These are phyloP conservation scores for Cryptosporidium andersoni DNA, from an alignment of 169 alveolate species.

Conservation along the genomic window DNA sequence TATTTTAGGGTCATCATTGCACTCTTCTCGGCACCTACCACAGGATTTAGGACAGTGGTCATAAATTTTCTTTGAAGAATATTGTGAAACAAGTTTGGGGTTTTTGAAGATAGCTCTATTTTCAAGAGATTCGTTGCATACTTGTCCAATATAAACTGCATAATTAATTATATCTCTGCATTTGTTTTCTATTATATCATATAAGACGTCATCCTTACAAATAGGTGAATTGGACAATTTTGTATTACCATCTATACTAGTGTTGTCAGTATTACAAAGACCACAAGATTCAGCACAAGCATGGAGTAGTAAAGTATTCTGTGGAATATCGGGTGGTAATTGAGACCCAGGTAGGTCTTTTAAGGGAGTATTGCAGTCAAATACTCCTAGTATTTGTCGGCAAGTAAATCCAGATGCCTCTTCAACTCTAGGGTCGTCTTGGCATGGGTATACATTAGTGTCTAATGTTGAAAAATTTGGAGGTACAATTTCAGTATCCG, in stretches of 20 bases:
- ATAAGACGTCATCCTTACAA: constrained; percentile 41
- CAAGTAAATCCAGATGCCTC: constrained; percentile 46
- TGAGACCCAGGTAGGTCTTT: constrained; percentile 46
- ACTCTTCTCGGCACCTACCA: constrained; percentile 58
- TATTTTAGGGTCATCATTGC: constrained; percentile 42
- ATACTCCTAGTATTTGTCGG: constrained; percentile 32
- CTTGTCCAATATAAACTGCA: constrained; percentile 12
- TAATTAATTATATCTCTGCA: constrained; percentile 54
- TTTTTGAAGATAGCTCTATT: constrained; percentile 22
- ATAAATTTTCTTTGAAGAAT: constrained; percentile 8
- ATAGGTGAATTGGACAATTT: not conserved
- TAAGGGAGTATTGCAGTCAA: constrained; percentile 29
- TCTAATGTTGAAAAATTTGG: constrained; percentile 4
- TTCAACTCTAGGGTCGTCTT: constrained; percentile 48
- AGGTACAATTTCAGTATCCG: too few species aligned
- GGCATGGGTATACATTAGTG: constrained; percentile 10
- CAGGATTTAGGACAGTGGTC: constrained; percentile 65
- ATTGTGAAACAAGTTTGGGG: not conserved
- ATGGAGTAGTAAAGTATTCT: constrained; percentile 22
- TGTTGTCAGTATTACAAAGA: constrained; percentile 4
- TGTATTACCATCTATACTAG: not conserved
- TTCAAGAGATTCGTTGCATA: constrained; percentile 36
- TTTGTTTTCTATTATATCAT: constrained; percentile 7
- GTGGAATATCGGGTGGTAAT: constrained; percentile 39
- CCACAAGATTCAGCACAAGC: constrained; percentile 66